Evolutionary conservation across 805 yeast genomes (phyloP).

Genomic region (Pichia heedii): DNA sequence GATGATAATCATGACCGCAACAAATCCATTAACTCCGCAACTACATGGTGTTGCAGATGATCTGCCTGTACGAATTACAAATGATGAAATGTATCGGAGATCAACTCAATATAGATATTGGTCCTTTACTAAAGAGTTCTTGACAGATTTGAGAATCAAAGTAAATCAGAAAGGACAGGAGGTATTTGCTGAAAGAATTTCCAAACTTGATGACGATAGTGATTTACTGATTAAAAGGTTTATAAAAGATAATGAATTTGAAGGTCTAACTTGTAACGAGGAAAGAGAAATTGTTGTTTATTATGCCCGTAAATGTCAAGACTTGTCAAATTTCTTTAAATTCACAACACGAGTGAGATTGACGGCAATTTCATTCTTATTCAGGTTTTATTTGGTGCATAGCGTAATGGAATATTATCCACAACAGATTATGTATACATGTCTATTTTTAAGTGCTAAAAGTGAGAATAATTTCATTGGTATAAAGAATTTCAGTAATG

Average conservation of each 20-base stretch:
- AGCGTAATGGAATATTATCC: conserved; percentile 88
- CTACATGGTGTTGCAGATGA: conserved; percentile 7
- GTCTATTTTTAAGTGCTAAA: conserved; percentile 86
- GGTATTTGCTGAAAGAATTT: conserved; percentile 12
- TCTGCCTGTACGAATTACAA: conserved; percentile 35
- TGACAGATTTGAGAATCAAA: conserved; percentile 38
- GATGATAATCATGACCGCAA: background rate
- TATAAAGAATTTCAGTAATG: conserved; percentile 66
- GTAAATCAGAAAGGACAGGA: conserved; percentile 49
- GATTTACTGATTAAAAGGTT: conserved; percentile 13
- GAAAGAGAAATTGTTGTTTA: conserved; percentile 59
- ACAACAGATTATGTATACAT: conserved; percentile 65
- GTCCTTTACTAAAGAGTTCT: conserved; percentile 64
- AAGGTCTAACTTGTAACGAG: conserved; percentile 55
- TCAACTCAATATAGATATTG: conserved; percentile 79
- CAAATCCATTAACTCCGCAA: conserved; percentile 2
- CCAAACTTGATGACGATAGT: conserved; percentile 14
- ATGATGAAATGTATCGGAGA: conserved; percentile 81
- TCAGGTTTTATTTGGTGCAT: conserved; percentile 68
- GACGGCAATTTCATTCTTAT: conserved; percentile 77
- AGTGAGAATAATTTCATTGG: conserved; percentile 86
- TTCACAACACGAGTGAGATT: conserved; percentile 85
- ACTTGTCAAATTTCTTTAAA: conserved; percentile 61
- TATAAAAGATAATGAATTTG: conserved; percentile 17
- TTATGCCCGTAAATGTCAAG: conserved; percentile 63